Percentiles rank a stretch among this genome's conserved stretches.
Evolutionary conservation across 1,139 yeast species (phyloP).

Genomic region (Saccharomyces hybrid): DNA sequence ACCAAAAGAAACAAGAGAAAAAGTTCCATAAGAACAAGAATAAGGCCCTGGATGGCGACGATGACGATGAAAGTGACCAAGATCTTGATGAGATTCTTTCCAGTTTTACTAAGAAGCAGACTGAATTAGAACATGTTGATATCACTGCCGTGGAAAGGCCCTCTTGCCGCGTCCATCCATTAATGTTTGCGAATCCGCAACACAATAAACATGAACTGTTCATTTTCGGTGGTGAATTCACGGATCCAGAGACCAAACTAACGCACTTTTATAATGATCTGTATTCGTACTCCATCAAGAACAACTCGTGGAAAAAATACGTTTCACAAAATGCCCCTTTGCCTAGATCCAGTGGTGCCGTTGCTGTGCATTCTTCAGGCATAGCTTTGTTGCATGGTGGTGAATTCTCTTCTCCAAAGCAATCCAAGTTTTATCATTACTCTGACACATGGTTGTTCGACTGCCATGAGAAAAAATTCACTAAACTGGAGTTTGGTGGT

Average conservation of each 20-base stretch:
- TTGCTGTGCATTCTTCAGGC: constrained; percentile 91
- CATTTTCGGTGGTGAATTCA: constrained; percentile 83
- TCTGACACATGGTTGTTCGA: constrained; percentile 95
- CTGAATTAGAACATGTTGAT: constrained; percentile 62
- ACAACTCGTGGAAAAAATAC: constrained; percentile 72
- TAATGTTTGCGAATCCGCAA: constrained; percentile 68
- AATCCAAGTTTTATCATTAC: constrained; percentile 89
- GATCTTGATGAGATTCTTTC: constrained; percentile 81
- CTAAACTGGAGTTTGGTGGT: constrained; percentile 54
- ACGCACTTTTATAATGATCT: constrained; percentile 79
- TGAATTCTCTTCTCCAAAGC: constrained; percentile 94
- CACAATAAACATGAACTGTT: constrained; percentile 72
- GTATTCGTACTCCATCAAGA: constrained; percentile 63
- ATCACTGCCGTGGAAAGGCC: constrained; percentile 57
- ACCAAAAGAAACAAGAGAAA: constrained; percentile 58
- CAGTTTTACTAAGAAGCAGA: constrained; percentile 73
- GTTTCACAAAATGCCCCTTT: constrained; percentile 82
- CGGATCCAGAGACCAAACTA: constrained; percentile 39
- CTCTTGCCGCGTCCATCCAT: constrained; percentile 59
- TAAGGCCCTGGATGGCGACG: constrained; percentile 68
- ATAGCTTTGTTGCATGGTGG: constrained; percentile 85
- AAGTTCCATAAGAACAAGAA: constrained; percentile 70
- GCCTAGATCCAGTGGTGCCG: constrained; percentile 89
- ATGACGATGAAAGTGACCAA: constrained; percentile 83
- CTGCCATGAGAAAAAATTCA: constrained; percentile 79